A percentile compares a stretch with the other conserved stretches of the same genome.
phyloP scores from a whole-genome alignment of 352 stramenopile species.

The Phytopythium mirpurense region DNA sequence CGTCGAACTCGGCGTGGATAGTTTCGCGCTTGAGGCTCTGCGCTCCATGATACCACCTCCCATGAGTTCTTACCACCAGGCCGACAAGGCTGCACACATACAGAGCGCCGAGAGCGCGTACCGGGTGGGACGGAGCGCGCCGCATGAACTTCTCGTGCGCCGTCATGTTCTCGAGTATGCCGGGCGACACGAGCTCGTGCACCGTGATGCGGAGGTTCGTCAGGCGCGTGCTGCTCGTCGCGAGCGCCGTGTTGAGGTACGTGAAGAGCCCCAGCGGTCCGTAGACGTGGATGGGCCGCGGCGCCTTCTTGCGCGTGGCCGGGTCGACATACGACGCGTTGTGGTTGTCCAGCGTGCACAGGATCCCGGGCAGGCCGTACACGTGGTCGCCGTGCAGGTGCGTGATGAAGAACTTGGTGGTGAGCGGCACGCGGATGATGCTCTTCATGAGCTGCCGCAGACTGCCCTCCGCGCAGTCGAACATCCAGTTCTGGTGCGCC shows the following conservation, averaged over 20 bases:
- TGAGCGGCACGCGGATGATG: constrained; percentile 59
- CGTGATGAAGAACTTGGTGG: constrained; percentile 83
- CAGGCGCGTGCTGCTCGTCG: constrained; percentile 58
- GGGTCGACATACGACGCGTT: constrained; percentile 55
- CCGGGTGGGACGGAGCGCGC: constrained; percentile 48
- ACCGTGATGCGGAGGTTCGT: constrained; percentile 66
- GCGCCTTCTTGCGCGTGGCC: constrained; percentile 36
- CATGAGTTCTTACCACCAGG: too few species aligned
- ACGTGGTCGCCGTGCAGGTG: constrained; percentile 86
- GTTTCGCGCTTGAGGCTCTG: constrained; percentile 46
- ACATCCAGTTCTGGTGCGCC: constrained; percentile 80
- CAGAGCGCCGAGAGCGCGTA: too few species aligned
- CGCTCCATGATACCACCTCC: background rate
- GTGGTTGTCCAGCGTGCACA: constrained; percentile 83
- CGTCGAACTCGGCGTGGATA: constrained; percentile 53
- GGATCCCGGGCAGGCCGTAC: constrained; percentile 73
- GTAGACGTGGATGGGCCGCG: constrained; percentile 65
- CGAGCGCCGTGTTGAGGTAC: constrained; percentile 72
- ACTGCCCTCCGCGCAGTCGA: constrained; percentile 83
- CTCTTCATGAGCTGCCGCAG: constrained; percentile 80
- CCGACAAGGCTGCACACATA: too few species aligned
- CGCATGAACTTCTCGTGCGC: constrained; percentile 59
- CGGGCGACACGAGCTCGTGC: constrained; percentile 60
- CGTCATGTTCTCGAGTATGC: constrained; percentile 41
- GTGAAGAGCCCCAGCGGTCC: constrained; percentile 69